Base-by-base conservation (phyloP, 805 yeast species). In the Pichia nanzhaoensis region DNA sequence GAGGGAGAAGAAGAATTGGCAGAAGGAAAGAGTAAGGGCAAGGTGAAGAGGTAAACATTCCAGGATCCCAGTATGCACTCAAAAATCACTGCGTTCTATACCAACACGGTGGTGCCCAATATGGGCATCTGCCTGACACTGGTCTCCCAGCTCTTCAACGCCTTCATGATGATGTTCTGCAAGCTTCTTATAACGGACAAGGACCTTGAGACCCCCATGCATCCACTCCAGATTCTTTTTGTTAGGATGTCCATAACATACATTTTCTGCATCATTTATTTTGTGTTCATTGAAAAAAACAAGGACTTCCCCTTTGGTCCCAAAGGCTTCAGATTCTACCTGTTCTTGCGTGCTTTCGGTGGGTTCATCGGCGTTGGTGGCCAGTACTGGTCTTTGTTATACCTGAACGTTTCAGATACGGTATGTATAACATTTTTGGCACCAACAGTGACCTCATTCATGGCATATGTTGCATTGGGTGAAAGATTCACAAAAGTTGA, bases 291-390 rank as follows among this genome's bases (percentile, higher is more conserved):
- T 20, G 45, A 51, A 14, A 67, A 68, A 47, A 77, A 79, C 9
- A 77, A 75, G 1, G 72, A 78, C 48, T 82, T 77, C 12, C 83
- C 91, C 2, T 34, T 46, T 6, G 46, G 46, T 17, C 47, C 44
- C 32, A 44, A 38, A 37, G 46, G 48, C 18, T 44, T 21, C 36
- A 34, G 48, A 9, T 16, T 17, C 10, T 33, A 41, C 21, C 27
- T 46, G 9, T 20, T 49, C 1, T 38, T 75, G 4, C 69, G 96
- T 49, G 96, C 96, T 0, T 40, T 72, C 1, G 70, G 78, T 14
- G 97, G 97, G 5, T 85, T 80, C 54, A 60, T 83, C 46, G 95
- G 95, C 3, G 95, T 88, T 5, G 82, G 82, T 56, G 82, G 91
- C 4, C 68, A 84, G 57, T 89, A 86, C 61, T 85, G 71, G 58